Conservation (phyloP, 495 filamentous ascomycete genomes). For the Penicillium antarcticum region DNA sequence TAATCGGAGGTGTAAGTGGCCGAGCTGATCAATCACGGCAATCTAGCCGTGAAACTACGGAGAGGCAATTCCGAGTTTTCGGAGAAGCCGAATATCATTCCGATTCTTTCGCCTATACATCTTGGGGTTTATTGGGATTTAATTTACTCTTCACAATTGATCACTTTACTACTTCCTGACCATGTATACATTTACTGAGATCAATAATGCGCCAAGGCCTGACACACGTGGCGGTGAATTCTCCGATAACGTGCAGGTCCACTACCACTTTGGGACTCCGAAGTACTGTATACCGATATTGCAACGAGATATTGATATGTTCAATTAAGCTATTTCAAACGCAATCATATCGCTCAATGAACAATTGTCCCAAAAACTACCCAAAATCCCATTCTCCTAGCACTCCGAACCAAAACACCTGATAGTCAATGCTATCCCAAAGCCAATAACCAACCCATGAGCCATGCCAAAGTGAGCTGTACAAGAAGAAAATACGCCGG, state of each 20-base stretch:
- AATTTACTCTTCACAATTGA: no score
- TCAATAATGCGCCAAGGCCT: no score
- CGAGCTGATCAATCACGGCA: constrained; percentile 21
- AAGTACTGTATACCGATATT: no score
- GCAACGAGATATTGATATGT: constrained; percentile 22
- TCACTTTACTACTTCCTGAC: no score
- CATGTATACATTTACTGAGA: no score
- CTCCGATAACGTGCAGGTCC: no score
- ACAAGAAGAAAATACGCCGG: constrained; percentile 30
- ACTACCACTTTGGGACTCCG: no score
- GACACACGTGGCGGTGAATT: no score
- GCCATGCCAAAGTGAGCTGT: constrained; percentile 29
- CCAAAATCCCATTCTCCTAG: constrained; percentile 19
- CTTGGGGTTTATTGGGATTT: no score
- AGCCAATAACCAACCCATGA: constrained; percentile 21
- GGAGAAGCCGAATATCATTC: constrained; percentile 2
- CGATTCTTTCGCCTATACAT: no score
- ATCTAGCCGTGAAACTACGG: no score
- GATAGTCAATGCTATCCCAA: constrained; percentile 21
- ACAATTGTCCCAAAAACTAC: constrained; percentile 13
- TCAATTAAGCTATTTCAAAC: constrained; percentile 24
- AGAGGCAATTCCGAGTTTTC: neutral
- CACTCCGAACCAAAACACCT: constrained; percentile 23
- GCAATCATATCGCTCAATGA: constrained; percentile 5
- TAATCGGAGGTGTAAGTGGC: neutral